These are phyloP conservation scores for Neurospora tetraspora DNA, from an alignment of 495 filamentous ascomycete genomes.

Conservation along the genomic window DNA sequence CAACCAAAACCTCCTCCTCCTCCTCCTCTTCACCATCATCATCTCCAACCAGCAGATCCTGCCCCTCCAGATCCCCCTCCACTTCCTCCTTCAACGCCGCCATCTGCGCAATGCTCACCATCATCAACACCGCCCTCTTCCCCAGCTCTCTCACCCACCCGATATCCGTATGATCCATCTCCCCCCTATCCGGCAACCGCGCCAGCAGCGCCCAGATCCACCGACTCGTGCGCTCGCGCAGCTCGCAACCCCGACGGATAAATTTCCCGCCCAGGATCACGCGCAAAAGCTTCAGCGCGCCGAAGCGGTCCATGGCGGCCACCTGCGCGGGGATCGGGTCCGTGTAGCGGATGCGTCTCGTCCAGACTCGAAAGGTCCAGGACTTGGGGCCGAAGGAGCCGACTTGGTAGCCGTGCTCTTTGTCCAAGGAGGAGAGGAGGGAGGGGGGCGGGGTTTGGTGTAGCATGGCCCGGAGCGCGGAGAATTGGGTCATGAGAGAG, in stretches of 20 bases:
- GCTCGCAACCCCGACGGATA: conserved; percentile 34
- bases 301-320: conserved; percentile 54
- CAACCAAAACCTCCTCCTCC: conserved; percentile 14
- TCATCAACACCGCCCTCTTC: conserved; percentile 46
- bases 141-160: conserved; percentile 48
- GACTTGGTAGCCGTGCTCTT: conserved; percentile 47
- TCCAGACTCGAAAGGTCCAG: conserved; percentile 41
- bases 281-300: conserved; percentile 46
- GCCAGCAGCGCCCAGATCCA: conserved; percentile 59
- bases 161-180: conserved; percentile 47
- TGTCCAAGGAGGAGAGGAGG: conserved; percentile 31
- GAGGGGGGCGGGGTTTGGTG: conserved; percentile 41
- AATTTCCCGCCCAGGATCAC: conserved; percentile 34
- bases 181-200: conserved; percentile 44
- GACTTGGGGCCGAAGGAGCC: conserved; percentile 31
- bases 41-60: conserved; percentile 6
- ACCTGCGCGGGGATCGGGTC: conserved; percentile 60
- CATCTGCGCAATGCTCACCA: conserved; percentile 41
- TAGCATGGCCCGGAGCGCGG: conserved; percentile 47
- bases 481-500: conserved; percentile 50
- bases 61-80: conserved; percentile 15
- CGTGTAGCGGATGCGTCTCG: conserved; percentile 35
- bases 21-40: conserved; percentile 23
- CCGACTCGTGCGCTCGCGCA: conserved; percentile 39
- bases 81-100: conserved; percentile 31